These are phyloP conservation scores for Balamuthia mandrillaris DNA, from an alignment of 208 protist species.

Conservation along the genomic window DNA sequence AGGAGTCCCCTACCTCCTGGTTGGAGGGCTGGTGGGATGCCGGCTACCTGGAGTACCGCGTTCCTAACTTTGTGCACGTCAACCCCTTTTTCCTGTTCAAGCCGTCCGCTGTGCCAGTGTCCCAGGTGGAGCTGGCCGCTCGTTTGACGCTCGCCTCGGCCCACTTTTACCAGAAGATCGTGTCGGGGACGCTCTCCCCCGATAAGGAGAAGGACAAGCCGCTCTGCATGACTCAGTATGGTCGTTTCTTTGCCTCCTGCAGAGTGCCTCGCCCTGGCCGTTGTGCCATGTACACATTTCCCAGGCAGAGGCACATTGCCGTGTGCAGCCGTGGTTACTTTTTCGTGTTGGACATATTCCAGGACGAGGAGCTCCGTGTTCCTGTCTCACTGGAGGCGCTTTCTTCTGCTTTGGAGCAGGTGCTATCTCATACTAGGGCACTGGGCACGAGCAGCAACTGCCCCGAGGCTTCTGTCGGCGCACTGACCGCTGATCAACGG, in stretches of 20 bases:
- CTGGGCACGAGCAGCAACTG: neutral
- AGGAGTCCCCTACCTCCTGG: neutral
- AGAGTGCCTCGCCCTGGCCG: neutral
- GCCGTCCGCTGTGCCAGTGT: neutral
- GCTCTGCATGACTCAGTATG: neutral
- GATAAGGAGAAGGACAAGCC: neutral
- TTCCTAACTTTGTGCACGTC: neutral
- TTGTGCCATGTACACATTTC: neutral
- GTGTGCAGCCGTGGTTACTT: constrained; percentile 14
- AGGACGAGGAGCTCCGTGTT: neutral
- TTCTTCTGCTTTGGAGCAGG: neutral
- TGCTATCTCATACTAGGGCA: neutral
- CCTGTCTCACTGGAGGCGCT: too few species aligned
- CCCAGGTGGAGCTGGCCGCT: neutral
- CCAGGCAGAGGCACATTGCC: constrained; percentile 8
- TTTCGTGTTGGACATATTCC: neutral
- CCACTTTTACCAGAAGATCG: neutral
- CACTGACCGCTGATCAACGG: neutral
- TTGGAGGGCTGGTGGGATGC: neutral
- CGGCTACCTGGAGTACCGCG: neutral
- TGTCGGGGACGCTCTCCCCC: neutral
- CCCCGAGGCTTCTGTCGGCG: neutral
- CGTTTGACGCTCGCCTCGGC: neutral
- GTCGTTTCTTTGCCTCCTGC: neutral
- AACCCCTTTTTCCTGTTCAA: neutral